Evolutionary conservation across 345 rosid genomes (phyloP), one percentile per base, ranked within the genome.

Genomic region (Citrus cavaleriei): DNA sequence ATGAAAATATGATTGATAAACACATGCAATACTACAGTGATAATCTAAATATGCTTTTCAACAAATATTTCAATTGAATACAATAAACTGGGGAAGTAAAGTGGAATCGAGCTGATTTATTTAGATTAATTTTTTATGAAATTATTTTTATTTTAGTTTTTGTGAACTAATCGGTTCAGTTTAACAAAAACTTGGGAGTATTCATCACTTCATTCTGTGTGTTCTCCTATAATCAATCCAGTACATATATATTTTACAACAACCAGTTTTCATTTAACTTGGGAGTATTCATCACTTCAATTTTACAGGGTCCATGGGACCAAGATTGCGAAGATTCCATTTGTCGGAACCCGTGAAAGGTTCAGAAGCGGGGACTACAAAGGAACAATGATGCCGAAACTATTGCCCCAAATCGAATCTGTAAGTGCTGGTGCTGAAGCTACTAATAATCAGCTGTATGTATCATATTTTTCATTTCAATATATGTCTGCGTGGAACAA

Each of bases 261-360:
- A 46, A 46, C 18, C 7, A 13, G 7, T 6, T 28, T 65, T 21
- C 22, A 21, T 64, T 5, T 18, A 10, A 64, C 68, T 30, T 32
- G 4, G 21, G 51, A 30, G 38, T 59, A 7, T 59, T 21, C 4
- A 46, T 12, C 16, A 46, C 21, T 49, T 8, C 0, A 3, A 27
- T 8, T 16, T 14, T 79, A 25, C 76, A 85, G 85, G 67, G 77
- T 85, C n/a, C 84, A 80, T 16, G 83, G 80, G 2, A 75, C 49
- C 10, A 71, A 73, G 37, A 10, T 85, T 16, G 88, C 84, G 0
- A 85, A 85, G 54, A 85, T 85, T 85, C 87, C 87, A 9, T 80
- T 24, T 77, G 78, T 85, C 2, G 85, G 72, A 35, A 35, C 38
- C 85, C n/a, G 37, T 7, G 18, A 30, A 5, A 30, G 30, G 19